phyloP scores from a whole-genome alignment of 148 eudicot species.

The Oxyria digyna region DNA sequence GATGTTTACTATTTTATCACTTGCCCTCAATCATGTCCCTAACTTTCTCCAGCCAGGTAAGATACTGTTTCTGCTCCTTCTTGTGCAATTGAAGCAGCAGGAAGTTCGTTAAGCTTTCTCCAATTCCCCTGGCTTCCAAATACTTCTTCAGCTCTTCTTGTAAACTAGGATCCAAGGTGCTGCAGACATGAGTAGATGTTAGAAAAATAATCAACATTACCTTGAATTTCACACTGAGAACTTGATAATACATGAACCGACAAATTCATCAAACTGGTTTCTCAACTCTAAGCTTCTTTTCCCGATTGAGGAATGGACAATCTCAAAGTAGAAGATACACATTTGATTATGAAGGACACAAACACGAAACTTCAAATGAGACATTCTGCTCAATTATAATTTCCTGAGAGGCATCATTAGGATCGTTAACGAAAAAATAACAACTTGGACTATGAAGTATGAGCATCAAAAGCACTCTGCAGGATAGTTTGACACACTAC shows the following conservation, averaged over 20 bases:
- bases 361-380: too few relatives aligned
- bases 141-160: constrained; percentile 46
- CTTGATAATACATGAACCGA: background rate
- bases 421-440: too few relatives aligned
- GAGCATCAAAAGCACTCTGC: too few relatives aligned
- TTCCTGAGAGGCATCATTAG: too few relatives aligned
- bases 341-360: too few relatives aligned
- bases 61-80: constrained; percentile 70
- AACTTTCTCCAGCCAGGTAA: constrained; percentile 63
- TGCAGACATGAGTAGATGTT: constrained; percentile 15
- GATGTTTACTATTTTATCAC: background rate
- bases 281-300: background rate
- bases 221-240: background rate
- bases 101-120: constrained; percentile 32
- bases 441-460: too few relatives aligned
- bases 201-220: background rate
- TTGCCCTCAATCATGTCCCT: constrained; percentile 12
- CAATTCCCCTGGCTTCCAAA: constrained; percentile 50
- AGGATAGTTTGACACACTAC: too few relatives aligned
- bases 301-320: background rate
- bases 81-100: constrained; percentile 54
- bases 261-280: background rate
- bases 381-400: too few relatives aligned
- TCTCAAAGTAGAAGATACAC: too few relatives aligned
- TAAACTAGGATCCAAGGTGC: constrained; percentile 44